These are phyloP conservation scores for Annulohypoxylon stygium DNA, from an alignment of 495 filamentous ascomycete genomes.

Conservation along the genomic window DNA sequence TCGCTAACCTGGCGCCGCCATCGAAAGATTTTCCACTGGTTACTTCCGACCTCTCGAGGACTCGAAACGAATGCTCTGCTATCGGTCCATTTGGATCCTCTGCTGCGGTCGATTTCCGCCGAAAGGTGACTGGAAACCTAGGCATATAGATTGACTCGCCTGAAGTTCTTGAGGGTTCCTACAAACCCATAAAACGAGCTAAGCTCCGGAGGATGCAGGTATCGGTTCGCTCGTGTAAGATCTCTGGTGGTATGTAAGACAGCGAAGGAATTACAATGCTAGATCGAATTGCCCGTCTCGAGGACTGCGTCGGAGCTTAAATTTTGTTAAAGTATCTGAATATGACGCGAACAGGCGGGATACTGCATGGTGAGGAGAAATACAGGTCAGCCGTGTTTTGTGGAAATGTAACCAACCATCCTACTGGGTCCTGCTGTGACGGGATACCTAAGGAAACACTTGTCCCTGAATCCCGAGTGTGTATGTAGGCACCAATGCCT, in stretches of 20 bases:
- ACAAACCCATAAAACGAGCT: constrained; percentile 48
- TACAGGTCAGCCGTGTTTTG: constrained; percentile 50
- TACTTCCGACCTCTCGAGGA: constrained; percentile 61
- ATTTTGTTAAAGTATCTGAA: constrained; percentile 19
- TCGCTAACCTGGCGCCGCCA: constrained; percentile 52
- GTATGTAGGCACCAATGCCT: constrained; percentile 19
- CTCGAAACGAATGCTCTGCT: constrained; percentile 62
- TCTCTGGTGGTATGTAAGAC: constrained; percentile 19
- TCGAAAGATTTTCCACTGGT: constrained; percentile 58
- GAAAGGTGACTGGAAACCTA: constrained; percentile 66
- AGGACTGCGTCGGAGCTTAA: constrained; percentile 28
- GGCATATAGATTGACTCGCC: constrained; percentile 61
- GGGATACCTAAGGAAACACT: constrained; percentile 38
- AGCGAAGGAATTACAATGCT: constrained; percentile 21
- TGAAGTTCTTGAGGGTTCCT: constrained; percentile 38
- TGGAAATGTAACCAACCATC: constrained; percentile 49
- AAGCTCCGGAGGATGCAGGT: constrained; percentile 19
- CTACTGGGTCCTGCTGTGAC: constrained; percentile 36
- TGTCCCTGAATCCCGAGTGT: constrained; percentile 36
- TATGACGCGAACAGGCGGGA: constrained; percentile 45
- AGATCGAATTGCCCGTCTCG: constrained; percentile 29
- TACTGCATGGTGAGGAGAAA: constrained; percentile 52
- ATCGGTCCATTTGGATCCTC: constrained; percentile 60
- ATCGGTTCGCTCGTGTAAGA: constrained; percentile 35
- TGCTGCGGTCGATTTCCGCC: constrained; percentile 66